Evolutionary conservation across 345 rosid genomes (phyloP).

Genomic region (Ailanthus altissimus): DNA sequence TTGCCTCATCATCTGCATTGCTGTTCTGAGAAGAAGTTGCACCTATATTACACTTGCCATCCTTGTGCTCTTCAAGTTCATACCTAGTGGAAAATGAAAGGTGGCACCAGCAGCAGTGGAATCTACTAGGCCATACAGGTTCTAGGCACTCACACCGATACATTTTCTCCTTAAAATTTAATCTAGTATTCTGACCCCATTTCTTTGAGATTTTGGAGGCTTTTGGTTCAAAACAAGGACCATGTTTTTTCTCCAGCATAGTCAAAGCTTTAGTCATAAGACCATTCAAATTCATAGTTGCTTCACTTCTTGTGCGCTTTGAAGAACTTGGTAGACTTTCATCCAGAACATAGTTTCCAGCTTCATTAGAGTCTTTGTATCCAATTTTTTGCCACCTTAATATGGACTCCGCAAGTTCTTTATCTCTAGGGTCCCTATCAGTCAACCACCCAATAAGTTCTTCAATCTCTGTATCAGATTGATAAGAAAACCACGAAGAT

Average conservation of each 20-base stretch:
- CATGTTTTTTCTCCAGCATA: conserved; percentile 33
- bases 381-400: conserved; percentile 18
- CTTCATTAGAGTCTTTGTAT: conserved; percentile 6
- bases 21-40: conserved; percentile 14
- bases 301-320: background rate
- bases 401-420: conserved; percentile 32
- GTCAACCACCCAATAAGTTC: conserved; percentile 38
- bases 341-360: conserved; percentile 7
- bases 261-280: conserved; percentile 28
- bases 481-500: conserved; percentile 32
- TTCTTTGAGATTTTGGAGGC: background rate
- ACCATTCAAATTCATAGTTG: conserved; percentile 8
- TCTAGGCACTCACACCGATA: conserved; percentile 39
- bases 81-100: conserved; percentile 23
- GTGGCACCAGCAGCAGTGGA: conserved; percentile 39
- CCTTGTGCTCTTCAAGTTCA: conserved; percentile 34
- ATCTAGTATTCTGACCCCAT: conserved; percentile 7
- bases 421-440: conserved; percentile 25
- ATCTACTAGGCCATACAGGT: conserved; percentile 35
- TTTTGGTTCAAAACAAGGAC: conserved; percentile 25
- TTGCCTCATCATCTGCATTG: conserved; percentile 6
- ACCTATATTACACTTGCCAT: conserved; percentile 28
- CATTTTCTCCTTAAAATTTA: conserved; percentile 14
- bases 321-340: conserved; percentile 3
- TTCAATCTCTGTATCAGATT: conserved; percentile 35